Percentiles rank a stretch among this genome's conserved stretches.
Evolutionary conservation across 1,284 basidiomycete genomes (phyloP).

Genomic region (Amylostereum areolatum): DNA sequence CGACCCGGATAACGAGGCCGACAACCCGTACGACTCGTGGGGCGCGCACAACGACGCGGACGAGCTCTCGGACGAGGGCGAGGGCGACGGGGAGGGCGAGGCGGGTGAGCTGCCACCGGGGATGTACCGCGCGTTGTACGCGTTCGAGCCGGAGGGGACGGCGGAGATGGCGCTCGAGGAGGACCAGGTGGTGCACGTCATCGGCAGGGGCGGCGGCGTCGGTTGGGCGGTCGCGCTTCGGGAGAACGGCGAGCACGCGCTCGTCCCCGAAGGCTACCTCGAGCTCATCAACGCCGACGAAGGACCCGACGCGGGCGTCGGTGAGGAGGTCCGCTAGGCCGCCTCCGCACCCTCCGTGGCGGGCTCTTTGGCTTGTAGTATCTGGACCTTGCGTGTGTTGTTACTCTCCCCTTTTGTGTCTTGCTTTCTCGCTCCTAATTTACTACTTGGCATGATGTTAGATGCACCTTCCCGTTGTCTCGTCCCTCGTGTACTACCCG

Average conservation of each 20-base stretch:
- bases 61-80: slow-evolving; percentile 11
- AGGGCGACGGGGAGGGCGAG: slow-evolving; percentile 13
- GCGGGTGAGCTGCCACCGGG: slow-evolving; percentile 50
- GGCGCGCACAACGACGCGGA: slow-evolving; percentile 2
- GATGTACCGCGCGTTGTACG: slow-evolving; percentile 63
- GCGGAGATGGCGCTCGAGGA: slow-evolving; percentile 72
- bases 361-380: too few relatives aligned
- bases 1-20: slow-evolving; percentile 18
- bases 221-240: slow-evolving; percentile 67
- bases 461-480: too few relatives aligned
- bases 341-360: too few relatives aligned
- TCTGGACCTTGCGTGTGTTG: too few relatives aligned
- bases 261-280: slow-evolving; percentile 66
- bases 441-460: too few relatives aligned
- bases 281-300: slow-evolving; percentile 31
- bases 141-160: slow-evolving; percentile 66
- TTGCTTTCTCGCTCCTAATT: too few relatives aligned
- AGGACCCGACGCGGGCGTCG: slow-evolving; percentile 5
- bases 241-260: slow-evolving; percentile 41
- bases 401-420: too few relatives aligned
- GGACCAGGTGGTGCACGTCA: slow-evolving; percentile 61
- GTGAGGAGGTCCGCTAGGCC: not conserved
- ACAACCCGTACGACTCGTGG: slow-evolving; percentile 1
- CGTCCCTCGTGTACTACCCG: too few relatives aligned
- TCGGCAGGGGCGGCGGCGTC: slow-evolving; percentile 66